Base-by-base conservation (phyloP, 345 rosid genomes). In the Eucalyptus sp. region DNA sequence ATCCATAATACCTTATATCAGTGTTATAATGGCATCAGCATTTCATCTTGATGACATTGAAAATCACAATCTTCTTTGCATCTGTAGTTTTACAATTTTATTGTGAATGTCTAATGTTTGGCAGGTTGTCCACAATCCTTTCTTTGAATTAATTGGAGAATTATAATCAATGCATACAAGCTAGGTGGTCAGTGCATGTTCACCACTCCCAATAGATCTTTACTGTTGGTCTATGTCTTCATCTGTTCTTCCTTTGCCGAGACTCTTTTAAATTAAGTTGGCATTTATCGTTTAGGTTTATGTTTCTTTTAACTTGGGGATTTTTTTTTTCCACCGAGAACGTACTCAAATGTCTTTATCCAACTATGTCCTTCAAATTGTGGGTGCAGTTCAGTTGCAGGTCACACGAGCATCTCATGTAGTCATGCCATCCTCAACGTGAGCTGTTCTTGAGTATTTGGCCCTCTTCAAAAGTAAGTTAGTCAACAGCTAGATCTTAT, bases 341-440 rank as follows among this genome's bases (percentile, higher is more conserved):
- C 37, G 37, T 4, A 37, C 37, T 37, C 37, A 37, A 37, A 37
- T 37, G 37, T 37, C 37, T 37, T 37, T 37, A 37, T 37, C 37
- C 37, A 37, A 37, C 37, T 37, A 37, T 37, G 37, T 37, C 37
- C 37, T 37, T 58, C 31, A 91, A 17, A 85, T 92, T 27, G 90
- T 92, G 89, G 89, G 87, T 4, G 88, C 88, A 86, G 91, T 92
- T 46, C 91, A 37, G 37, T 37, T 37, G 37, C 37, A 37, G 37
- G 37, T 37, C 37, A 37, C 37, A 37, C 37, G 37, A 37, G 37
- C 37, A 37, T 37, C 4, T 37, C 37, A 37, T 37, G 37, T 37
- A 37, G 37, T 37, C 37, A 37, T 37, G 37, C 37, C 37, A 37
- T 37, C 37, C 37, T 37, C 37, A 37, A 37, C 37, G 37, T 37